These are phyloP conservation scores for Xylaria curta DNA, from an alignment of 495 filamentous ascomycete genomes.

Conservation along the genomic window DNA sequence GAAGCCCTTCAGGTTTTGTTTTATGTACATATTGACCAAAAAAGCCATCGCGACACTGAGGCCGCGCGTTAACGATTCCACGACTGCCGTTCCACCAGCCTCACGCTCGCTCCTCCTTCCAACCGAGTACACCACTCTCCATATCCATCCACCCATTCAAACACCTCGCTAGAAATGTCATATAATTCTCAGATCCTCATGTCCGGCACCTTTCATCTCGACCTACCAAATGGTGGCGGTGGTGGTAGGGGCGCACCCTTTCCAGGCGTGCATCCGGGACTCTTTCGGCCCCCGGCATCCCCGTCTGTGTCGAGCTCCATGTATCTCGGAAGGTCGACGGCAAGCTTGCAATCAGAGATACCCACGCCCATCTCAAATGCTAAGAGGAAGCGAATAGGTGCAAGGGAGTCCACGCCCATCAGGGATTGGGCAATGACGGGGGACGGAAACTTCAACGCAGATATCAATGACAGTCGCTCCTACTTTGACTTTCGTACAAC, in stretches of 20 bases:
- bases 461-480: conserved; percentile 21
- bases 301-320: conserved; percentile 66
- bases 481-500: conserved; percentile 31
- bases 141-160: not conserved
- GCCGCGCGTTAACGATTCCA: not conserved
- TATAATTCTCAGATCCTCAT: conserved; percentile 53
- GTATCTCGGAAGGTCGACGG: conserved; percentile 61
- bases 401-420: conserved; percentile 40
- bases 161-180: conserved; percentile 42
- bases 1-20: not conserved
- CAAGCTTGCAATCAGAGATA: conserved; percentile 54
- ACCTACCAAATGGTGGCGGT: conserved; percentile 39
- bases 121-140: not conserved
- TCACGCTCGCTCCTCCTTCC: not conserved
- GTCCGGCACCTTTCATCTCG: conserved; percentile 58
- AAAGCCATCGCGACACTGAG: not conserved
- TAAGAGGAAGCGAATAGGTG: conserved; percentile 51
- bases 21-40: conserved; percentile 8
- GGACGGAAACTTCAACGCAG: conserved; percentile 35
- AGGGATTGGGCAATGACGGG: conserved; percentile 41
- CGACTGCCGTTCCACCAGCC: not conserved
- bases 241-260: conserved; percentile 40
- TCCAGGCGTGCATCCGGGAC: conserved; percentile 60
- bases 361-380: conserved; percentile 35
- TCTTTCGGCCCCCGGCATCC: conserved; percentile 75